Conservation (phyloP, 306 rosid species). For the Dalbergia cultrata region DNA sequence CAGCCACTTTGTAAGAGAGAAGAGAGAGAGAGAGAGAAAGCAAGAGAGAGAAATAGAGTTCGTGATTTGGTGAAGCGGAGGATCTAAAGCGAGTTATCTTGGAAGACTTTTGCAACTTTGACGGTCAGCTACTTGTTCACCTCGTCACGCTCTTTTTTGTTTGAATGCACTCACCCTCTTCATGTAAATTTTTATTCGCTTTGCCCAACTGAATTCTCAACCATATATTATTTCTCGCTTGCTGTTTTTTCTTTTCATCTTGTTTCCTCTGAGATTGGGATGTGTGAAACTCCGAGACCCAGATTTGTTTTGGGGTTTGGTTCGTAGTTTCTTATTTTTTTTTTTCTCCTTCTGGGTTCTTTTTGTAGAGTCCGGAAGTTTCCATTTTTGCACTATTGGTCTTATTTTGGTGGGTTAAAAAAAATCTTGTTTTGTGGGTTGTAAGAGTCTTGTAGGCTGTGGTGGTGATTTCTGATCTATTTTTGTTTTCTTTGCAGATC, state of each 20-base stretch:
- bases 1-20: slow-evolving; percentile 38
- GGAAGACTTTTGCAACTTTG: slow-evolving; percentile 45
- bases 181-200: neutral
- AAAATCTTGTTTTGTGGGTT: slow-evolving; percentile 1
- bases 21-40: slow-evolving; percentile 34
- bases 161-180: neutral
- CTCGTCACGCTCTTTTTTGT: neutral
- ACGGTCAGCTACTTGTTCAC: slow-evolving; percentile 54
- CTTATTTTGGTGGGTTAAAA: neutral
- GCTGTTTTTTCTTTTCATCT: neutral
- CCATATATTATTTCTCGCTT: neutral
- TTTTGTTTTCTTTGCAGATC: slow-evolving; percentile 43
- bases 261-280: neutral
- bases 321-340: slow-evolving; percentile 21
- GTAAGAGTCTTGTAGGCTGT: slow-evolving; percentile 18
- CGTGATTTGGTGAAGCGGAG: slow-evolving; percentile 18
- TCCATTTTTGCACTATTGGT: slow-evolving; percentile 38
- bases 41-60: neutral
- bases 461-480: slow-evolving; percentile 48
- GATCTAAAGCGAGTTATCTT: slow-evolving; percentile 43
- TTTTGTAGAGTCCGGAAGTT: slow-evolving; percentile 23
- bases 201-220: neutral
- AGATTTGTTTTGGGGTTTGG: slow-evolving; percentile 14
- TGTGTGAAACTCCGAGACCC: slow-evolving; percentile 45
- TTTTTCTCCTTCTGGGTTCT: slow-evolving; percentile 25